Base-by-base conservation (phyloP, 169 alveolate genomes). In the Plasmodium blacklocki region DNA sequence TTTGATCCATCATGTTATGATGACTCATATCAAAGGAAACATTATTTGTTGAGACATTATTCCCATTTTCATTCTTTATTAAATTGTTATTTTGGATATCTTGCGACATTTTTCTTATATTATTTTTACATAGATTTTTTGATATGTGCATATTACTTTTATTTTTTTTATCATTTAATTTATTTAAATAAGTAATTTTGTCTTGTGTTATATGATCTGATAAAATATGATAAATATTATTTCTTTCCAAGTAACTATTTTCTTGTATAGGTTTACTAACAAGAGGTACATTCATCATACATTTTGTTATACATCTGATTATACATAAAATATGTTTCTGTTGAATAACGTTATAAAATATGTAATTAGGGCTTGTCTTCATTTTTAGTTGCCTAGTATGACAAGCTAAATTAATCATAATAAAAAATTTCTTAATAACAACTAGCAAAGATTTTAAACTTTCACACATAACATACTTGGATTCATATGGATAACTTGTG, bases 401-500 rank as follows among this genome's bases (percentile, higher is more conserved):
- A 12, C 92, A 70, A 1, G 75, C 86, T 4, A 70, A 12, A 59
- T 86, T 86, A 32, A 86, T 23, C 86, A 62, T 70, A 67, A 72
- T 62, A 64, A 86, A 86, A 60, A 86, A 73, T 15, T 72, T 86
- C 14, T 86, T 86, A 47, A 86, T 86, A n/a, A 86, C 75, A 54
- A 72, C 86, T 49, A 86, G 62, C 4, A 86, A 73, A 7, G 92
- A 86, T 62, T 68, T 29, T 63, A 86, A 73, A 56, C 88, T 71
- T 86, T 86, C 92, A 56, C 88, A 70, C 73, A 86, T 73, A n/a
- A 86, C 92, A 73, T 86, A 86, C 19, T 86, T 86, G 5, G 92
- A 71, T 14, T 86, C 76, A 60, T 86, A 86, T 14, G 88, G 76
- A 39, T 58, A 64, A 45, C 71, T 58, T 39, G 88, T 72, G 26